These are phyloP conservation scores for Linaria vulgaris DNA, from an alignment of 257 asterid species.

Conservation along the genomic window DNA sequence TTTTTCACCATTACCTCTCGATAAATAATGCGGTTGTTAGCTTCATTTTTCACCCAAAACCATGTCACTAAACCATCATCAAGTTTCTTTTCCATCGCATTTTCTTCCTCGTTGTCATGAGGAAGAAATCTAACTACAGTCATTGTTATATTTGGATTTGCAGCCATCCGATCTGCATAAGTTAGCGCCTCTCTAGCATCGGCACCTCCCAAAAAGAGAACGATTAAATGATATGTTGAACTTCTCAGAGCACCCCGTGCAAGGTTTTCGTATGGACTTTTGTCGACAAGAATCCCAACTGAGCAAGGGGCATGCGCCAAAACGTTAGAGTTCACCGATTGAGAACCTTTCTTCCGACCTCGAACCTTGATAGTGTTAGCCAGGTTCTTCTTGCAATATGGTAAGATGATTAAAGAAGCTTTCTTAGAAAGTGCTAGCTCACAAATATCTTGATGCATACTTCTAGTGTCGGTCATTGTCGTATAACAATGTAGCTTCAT, in stretches of 20 bases:
- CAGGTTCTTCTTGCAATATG: constrained; percentile 29
- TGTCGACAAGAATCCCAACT: constrained; percentile 58
- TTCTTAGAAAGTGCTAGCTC: constrained; percentile 60
- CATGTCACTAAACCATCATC: constrained; percentile 81
- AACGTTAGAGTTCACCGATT: constrained; percentile 41
- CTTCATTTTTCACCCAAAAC: constrained; percentile 90
- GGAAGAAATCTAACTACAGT: constrained; percentile 66
- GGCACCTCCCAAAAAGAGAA: constrained; percentile 77
- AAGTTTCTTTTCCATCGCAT: constrained; percentile 64
- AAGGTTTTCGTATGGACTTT: constrained; percentile 23
- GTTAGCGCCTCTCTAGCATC: constrained; percentile 80
- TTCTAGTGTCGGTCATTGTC: constrained; percentile 46
- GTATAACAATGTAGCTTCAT: constrained; percentile 49
- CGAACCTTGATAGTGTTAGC: constrained; percentile 15
- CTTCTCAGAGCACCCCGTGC: constrained; percentile 13
- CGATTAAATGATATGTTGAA: constrained; percentile 38
- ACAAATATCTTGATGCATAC: constrained; percentile 76
- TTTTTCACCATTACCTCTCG: constrained; percentile 68
- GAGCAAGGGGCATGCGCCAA: constrained; percentile 76
- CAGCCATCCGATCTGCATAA: constrained; percentile 57
- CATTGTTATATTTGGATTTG: constrained; percentile 37
- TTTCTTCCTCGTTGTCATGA: constrained; percentile 44
- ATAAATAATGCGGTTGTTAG: constrained; percentile 46
- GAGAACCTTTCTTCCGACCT: constrained; percentile 18
- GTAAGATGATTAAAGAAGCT: constrained; percentile 57